These are phyloP conservation scores for Houttuynia cordata DNA, from an alignment of 164 flowering plant genomes.

Conservation along the genomic window DNA sequence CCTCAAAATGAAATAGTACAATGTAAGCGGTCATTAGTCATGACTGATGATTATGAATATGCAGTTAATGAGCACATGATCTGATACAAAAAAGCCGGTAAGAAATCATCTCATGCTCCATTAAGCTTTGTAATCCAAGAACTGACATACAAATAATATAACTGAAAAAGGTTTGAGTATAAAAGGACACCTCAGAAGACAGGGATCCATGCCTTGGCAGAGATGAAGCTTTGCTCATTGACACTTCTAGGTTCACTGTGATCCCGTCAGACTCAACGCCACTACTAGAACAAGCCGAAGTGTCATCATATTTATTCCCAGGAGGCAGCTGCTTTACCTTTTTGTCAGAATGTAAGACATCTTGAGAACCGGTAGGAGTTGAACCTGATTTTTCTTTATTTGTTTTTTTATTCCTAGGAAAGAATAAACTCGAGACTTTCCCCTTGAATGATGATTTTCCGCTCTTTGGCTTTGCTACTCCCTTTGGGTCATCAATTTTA, in stretches of 20 bases:
- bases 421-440: conserved; percentile 80
- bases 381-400: conserved; percentile 38
- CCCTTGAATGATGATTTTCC: conserved; percentile 57
- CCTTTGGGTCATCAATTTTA: conserved; percentile 26
- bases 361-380: conserved; percentile 11
- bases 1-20: background rate
- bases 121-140: background rate
- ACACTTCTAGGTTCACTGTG: conserved; percentile 10
- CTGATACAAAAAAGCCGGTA: no score
- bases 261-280: conserved; percentile 14
- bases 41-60: background rate
- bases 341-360: conserved; percentile 12
- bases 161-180: background rate
- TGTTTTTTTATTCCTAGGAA: conserved; percentile 58
- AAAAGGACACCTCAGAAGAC: conserved; percentile 30
- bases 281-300: conserved; percentile 14
- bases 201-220: conserved; percentile 13
- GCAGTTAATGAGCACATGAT: background rate
- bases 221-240: conserved; percentile 10
- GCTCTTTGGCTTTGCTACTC: conserved; percentile 38
- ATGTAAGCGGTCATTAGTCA: background rate
- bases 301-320: conserved; percentile 12
- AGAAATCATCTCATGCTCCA: no score
- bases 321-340: conserved; percentile 8
- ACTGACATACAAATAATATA: background rate